A percentile compares a stretch with the other conserved stretches of the same genome.
Conservation (phyloP, 768 basidiomycete genomes). For the Auricularia heimuer region DNA sequence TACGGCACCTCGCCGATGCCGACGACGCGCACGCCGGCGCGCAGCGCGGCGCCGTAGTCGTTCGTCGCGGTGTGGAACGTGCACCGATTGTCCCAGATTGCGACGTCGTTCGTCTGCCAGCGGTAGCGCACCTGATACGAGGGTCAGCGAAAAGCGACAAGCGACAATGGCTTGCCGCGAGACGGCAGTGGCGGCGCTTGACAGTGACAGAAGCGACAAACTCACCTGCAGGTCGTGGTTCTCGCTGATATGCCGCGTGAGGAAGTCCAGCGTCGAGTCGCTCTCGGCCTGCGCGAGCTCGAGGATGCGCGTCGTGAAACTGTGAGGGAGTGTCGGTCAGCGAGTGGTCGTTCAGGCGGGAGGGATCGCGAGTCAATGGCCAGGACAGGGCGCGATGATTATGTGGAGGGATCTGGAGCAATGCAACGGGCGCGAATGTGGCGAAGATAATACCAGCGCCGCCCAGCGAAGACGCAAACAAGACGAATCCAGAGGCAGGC, state of each 20-base stretch:
- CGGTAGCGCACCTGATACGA: slow-evolving; percentile 31
- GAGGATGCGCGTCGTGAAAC: slow-evolving; percentile 45
- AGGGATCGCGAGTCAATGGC: no score
- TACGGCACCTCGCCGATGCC: slow-evolving; percentile 44
- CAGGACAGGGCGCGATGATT: no score
- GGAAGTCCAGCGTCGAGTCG: slow-evolving; percentile 36
- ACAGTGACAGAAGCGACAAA: background rate
- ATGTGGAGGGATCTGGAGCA: no score
- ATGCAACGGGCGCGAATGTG: no score
- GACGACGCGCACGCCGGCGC: slow-evolving; percentile 42
- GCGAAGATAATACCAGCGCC: no score
- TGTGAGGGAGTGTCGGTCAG: background rate
- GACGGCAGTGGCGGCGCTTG: no score
- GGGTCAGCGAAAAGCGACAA: slow-evolving; percentile 4
- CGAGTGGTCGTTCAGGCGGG: no score
- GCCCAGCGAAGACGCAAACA: no score
- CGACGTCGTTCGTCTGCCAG: slow-evolving; percentile 43
- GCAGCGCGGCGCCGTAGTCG: slow-evolving; percentile 28
- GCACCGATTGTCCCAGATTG: slow-evolving; percentile 53
- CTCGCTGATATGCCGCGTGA: slow-evolving; percentile 40
- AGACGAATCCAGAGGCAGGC: no score
- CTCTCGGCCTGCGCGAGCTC: slow-evolving; percentile 47
- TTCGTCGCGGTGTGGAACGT: slow-evolving; percentile 36
- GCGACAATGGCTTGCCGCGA: no score
- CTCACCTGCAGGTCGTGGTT: slow-evolving; percentile 45